Conservation (phyloP, 805 yeast species). For the Starmerella geochares region DNA sequence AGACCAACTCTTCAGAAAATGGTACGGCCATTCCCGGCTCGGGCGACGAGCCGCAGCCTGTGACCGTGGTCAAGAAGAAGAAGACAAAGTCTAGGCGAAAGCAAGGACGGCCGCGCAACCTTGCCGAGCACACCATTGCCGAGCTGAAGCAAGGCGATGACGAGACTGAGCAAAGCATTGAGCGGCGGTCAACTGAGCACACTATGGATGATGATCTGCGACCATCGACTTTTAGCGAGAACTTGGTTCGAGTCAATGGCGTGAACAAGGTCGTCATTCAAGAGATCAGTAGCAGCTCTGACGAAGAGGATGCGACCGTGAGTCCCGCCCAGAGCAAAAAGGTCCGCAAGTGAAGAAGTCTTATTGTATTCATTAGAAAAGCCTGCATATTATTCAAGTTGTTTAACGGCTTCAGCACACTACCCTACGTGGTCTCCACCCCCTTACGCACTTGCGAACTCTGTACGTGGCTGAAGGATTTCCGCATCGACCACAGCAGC, state of each 20-base stretch:
- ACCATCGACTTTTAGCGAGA: conserved; percentile 63
- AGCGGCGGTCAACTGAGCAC: neutral
- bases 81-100: neutral
- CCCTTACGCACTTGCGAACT: too few species aligned
- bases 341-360: neutral
- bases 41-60: neutral
- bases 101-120: neutral
- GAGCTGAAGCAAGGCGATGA: neutral
- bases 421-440: too few species aligned
- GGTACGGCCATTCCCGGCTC: neutral
- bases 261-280: conserved; percentile 69
- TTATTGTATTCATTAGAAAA: too few species aligned
- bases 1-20: neutral
- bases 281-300: conserved; percentile 13
- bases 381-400: too few species aligned
- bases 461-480: too few species aligned
- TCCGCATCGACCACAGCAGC: neutral
- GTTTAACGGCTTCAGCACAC: too few species aligned
- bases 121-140: conserved; percentile 1
- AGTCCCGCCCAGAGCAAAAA: neutral
- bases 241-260: conserved; percentile 73
- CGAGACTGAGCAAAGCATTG: neutral
- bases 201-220: conserved; percentile 23
- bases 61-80: neutral
- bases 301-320: conserved; percentile 2